Evolutionary conservation across 1,139 yeast species (phyloP).

Genomic region (Lodderomyces pseudojiufengensis): DNA sequence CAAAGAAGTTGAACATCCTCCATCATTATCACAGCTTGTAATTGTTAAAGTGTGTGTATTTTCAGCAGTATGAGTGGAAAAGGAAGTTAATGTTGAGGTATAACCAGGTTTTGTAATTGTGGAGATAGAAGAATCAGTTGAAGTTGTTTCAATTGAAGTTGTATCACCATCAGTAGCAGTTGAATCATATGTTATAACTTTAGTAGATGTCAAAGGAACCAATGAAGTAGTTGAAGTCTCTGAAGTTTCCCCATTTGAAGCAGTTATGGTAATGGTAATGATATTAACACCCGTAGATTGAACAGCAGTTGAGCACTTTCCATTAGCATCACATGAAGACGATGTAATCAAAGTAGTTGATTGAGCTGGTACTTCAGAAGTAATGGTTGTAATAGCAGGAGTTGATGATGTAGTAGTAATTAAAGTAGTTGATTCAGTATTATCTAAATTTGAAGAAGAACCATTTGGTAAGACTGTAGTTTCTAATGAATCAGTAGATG

Average conservation of each 20-base stretch:
- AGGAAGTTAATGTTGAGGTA: background rate
- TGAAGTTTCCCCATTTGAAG: conserved; percentile 1
- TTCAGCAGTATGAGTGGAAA: conserved; percentile 2
- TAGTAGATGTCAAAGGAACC: conserved; percentile 7
- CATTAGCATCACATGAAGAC: conserved; percentile 2
- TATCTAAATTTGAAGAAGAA: too few relatives aligned
- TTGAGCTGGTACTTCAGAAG: conserved; percentile 2
- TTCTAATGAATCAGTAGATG: background rate
- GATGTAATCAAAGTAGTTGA: conserved; percentile 1
- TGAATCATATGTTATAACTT: background rate
- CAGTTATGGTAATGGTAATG: conserved; percentile 5
- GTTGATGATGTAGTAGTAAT: background rate
- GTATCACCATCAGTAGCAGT: background rate
- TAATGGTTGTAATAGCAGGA: background rate
- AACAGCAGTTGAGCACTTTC: background rate
- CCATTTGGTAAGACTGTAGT: background rate
- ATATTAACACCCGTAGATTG: conserved; percentile 4
- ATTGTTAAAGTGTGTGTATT: background rate
- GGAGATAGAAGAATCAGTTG: background rate
- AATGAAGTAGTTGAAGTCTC: conserved; percentile 7
- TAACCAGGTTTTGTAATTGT: background rate
- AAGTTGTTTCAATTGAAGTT: background rate
- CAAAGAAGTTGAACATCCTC: conserved; percentile 2
- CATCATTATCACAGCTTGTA: background rate
- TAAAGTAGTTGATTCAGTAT: background rate